A percentile compares a stretch with the other conserved stretches of the same genome.
These are phyloP conservation scores for Amanita brunnescens DNA, from an alignment of 768 basidiomycete species.

Conservation along the genomic window DNA sequence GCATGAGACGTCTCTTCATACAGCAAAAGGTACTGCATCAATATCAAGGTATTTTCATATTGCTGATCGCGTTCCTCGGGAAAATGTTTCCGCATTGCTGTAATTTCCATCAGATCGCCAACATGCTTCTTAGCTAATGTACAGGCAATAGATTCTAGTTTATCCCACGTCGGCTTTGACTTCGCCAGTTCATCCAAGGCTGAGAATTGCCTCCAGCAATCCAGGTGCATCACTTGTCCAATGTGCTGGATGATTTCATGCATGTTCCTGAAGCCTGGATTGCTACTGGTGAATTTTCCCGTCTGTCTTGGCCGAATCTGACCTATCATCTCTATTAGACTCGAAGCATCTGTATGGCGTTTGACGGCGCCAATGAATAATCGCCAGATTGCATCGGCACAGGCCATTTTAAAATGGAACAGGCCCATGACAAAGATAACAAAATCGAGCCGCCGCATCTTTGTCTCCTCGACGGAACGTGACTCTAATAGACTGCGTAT, in stretches of 20 bases:
- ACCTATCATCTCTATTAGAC: slow-evolving; percentile 16
- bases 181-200: slow-evolving; percentile 22
- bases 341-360: slow-evolving; percentile 10
- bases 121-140: slow-evolving; percentile 15
- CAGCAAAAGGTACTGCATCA: slow-evolving; percentile 25
- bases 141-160: slow-evolving; percentile 19
- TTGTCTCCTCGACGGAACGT: slow-evolving; percentile 19
- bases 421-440: slow-evolving; percentile 24
- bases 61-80: slow-evolving; percentile 19
- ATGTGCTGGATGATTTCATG: slow-evolving; percentile 26
- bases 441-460: slow-evolving; percentile 21
- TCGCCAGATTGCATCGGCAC: slow-evolving; percentile 22
- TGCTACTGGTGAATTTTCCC: slow-evolving; percentile 21
- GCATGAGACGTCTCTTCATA: slow-evolving; percentile 20
- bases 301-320: slow-evolving; percentile 22
- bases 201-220: slow-evolving; percentile 19
- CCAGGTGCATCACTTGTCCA: slow-evolving; percentile 17
- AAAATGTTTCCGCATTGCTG: too few relatives aligned
- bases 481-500: slow-evolving; percentile 15
- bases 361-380: slow-evolving; percentile 14
- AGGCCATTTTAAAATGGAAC: slow-evolving; percentile 27
- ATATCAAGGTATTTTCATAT: slow-evolving; percentile 23
- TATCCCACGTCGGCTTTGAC: slow-evolving; percentile 18
- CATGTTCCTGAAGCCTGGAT: slow-evolving; percentile 26
- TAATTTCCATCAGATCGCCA: too few relatives aligned